These are phyloP conservation scores for Fusarium temperatum DNA, from an alignment of 2,329 filamentous ascomycete species.

Conservation along the genomic window DNA sequence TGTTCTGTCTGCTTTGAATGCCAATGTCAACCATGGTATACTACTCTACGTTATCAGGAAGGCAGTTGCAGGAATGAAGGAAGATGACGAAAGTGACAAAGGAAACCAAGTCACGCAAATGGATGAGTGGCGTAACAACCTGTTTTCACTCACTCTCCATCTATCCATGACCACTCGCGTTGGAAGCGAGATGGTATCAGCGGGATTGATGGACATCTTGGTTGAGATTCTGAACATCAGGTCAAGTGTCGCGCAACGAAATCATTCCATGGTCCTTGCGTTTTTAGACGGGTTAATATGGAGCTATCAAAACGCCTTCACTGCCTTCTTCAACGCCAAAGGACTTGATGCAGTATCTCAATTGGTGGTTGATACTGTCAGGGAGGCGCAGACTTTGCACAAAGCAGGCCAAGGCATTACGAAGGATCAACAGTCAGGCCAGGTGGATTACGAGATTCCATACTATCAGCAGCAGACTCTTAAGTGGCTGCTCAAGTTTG, in stretches of 20 bases:
- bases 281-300: conserved; percentile 92
- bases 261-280: conserved; percentile 83
- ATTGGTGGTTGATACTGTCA: conserved; percentile 81
- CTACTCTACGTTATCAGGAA: conserved; percentile 93
- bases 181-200: conserved; percentile 84
- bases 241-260: conserved; percentile 81
- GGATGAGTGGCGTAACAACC: conserved; percentile 89
- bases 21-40: conserved; percentile 95
- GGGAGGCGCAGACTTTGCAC: conserved; percentile 72
- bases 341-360: conserved; percentile 93
- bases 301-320: conserved; percentile 84
- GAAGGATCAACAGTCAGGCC: conserved; percentile 74
- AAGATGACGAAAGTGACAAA: conserved; percentile 61
- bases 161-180: conserved; percentile 79
- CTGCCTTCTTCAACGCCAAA: conserved; percentile 80
- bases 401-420: conserved; percentile 76
- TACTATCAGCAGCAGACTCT: conserved; percentile 94
- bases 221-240: conserved; percentile 88
- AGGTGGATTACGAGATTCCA: conserved; percentile 92
- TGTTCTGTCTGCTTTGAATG: conserved; percentile 88
- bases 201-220: conserved; percentile 88
- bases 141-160: conserved; percentile 88
- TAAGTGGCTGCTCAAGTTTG: conserved; percentile 94
- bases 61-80: conserved; percentile 82
- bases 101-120: conserved; percentile 70